Percentiles rank a stretch among this genome's conserved stretches.
Evolutionary conservation across 2,329 filamentous ascomycete species (phyloP).

Genomic region (Clonostachys solani): DNA sequence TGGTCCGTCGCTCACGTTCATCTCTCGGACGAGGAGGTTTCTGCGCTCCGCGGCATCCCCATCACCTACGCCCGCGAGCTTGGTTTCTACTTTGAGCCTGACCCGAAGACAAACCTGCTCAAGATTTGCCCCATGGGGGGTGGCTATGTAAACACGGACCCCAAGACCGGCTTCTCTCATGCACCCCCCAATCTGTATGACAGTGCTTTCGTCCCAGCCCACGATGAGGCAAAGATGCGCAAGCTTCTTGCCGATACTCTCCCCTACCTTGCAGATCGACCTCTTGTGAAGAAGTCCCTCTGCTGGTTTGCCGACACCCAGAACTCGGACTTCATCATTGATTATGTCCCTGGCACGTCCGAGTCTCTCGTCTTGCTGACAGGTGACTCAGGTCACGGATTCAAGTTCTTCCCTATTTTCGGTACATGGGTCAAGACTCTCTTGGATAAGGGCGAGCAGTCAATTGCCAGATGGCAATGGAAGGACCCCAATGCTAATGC

Average conservation of each 20-base stretch:
- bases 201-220: conserved; percentile 41
- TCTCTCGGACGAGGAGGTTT: conserved; percentile 48
- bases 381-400: conserved; percentile 58
- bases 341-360: conserved; percentile 47
- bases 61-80: conserved; percentile 58
- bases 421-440: conserved; percentile 47
- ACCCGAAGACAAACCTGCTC: conserved; percentile 50
- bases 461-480: conserved; percentile 45
- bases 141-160: conserved; percentile 44
- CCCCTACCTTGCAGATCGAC: conserved; percentile 46
- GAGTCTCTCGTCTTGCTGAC: conserved; percentile 42
- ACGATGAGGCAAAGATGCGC: conserved; percentile 48
- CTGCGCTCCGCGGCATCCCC: conserved; percentile 50
- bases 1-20: conserved; percentile 59
- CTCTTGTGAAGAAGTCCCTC: conserved; percentile 48
- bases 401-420: conserved; percentile 58
- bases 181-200: conserved; percentile 20
- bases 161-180: conserved; percentile 22
- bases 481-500: conserved; percentile 24
- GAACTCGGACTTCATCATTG: conserved; percentile 57
- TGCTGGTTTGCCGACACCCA: conserved; percentile 62
- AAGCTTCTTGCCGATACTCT: conserved; percentile 45
- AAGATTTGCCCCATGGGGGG: conserved; percentile 58
- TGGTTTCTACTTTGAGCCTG: conserved; percentile 64
- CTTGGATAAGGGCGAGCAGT: conserved; percentile 36